Evolutionary conservation across 306 rosid species (phyloP).

Genomic region (Trichosanthes cucumerina): DNA sequence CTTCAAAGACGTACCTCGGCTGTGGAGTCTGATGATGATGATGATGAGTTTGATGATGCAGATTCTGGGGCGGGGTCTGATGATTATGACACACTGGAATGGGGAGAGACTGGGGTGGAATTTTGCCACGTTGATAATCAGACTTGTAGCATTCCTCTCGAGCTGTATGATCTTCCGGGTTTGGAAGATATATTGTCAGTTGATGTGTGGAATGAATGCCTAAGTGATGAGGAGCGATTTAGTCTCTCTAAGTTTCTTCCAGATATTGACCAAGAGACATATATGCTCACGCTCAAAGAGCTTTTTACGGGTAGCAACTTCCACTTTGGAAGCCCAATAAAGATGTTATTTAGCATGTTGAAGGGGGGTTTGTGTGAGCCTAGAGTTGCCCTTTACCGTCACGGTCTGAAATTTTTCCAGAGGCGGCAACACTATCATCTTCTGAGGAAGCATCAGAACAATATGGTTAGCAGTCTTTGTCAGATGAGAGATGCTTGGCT

Average conservation of each 20-base stretch:
- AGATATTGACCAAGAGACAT: conserved; percentile 83
- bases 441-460: conserved; percentile 84
- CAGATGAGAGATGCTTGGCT: conserved; percentile 95
- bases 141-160: conserved; percentile 89
- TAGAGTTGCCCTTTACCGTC: conserved; percentile 89
- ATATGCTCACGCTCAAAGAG: conserved; percentile 53
- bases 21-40: conserved; percentile 76
- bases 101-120: conserved; percentile 91
- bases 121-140: conserved; percentile 92
- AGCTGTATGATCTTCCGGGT: conserved; percentile 82
- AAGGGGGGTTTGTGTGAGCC: conserved; percentile 98
- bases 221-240: conserved; percentile 77
- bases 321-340: conserved; percentile 84
- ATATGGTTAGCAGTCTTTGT: conserved; percentile 77
- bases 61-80: conserved; percentile 99
- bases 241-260: conserved; percentile 84
- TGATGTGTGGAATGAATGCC: conserved; percentile 87
- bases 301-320: conserved; percentile 67
- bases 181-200: conserved; percentile 69
- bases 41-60: conserved; percentile 85
- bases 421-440: conserved; percentile 76
- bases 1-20: conserved; percentile 59
- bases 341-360: conserved; percentile 68
- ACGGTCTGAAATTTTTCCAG: conserved; percentile 71
- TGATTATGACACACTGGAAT: conserved; percentile 92